A percentile compares a stretch with the other conserved stretches of the same genome.
These are phyloP conservation scores for Eucalyptus fibrosa DNA, from an alignment of 345 rosid species.

Conservation along the genomic window DNA sequence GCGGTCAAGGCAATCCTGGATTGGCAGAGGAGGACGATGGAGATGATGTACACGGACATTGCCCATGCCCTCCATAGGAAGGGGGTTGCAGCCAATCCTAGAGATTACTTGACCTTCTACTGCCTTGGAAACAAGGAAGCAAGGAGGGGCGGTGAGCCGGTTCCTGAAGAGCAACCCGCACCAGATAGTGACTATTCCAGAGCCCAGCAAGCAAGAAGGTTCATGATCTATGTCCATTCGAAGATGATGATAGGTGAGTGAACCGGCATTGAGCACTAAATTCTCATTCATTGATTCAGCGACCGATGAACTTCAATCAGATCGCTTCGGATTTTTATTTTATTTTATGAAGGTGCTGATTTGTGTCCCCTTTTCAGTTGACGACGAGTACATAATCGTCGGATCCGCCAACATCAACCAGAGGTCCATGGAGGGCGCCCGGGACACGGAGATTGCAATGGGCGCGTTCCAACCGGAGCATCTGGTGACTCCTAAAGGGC, in stretches of 20 bases:
- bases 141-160: constrained; percentile 17
- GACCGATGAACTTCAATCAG: not conserved
- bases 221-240: constrained; percentile 86
- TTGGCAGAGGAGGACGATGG: constrained; percentile 86
- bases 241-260: constrained; percentile 77
- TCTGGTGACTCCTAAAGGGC: constrained; percentile 2
- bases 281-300: not conserved
- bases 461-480: constrained; percentile 74
- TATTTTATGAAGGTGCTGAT: not conserved
- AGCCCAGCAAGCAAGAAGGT: constrained; percentile 68
- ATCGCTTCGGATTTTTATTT: not conserved
- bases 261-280: not conserved
- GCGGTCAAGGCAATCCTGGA: constrained; percentile 72
- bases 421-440: constrained; percentile 81
- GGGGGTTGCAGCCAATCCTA: constrained; percentile 27
- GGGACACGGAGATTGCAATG: constrained; percentile 85
- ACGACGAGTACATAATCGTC: constrained; percentile 78
- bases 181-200: constrained; percentile 36
- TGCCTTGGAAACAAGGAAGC: constrained; percentile 71
- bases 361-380: constrained; percentile 24
- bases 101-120: constrained; percentile 57
- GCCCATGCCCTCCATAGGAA: constrained; percentile 27
- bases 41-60: constrained; percentile 80
- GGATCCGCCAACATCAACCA: constrained; percentile 94
- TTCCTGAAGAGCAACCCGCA: constrained; percentile 31